Base-by-base conservation (phyloP, 768 basidiomycete genomes). In the Trametes cingulata region DNA sequence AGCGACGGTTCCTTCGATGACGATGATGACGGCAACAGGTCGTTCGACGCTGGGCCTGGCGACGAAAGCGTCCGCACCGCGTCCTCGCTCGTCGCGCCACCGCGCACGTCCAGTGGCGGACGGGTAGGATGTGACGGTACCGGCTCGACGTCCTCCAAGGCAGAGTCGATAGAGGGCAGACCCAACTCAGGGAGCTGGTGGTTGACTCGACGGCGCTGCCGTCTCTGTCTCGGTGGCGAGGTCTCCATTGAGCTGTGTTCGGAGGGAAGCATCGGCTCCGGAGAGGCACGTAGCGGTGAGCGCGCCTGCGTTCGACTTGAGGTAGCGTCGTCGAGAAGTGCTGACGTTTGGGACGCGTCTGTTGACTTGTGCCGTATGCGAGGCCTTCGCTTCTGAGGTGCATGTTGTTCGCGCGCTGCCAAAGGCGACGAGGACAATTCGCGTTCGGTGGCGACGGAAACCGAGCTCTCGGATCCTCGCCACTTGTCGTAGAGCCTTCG, bases 111-210 rank as follows among this genome's bases (percentile, higher is more conserved):
- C 12, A 41, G 39, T 14, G 55, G 55, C 9, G 56, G 39, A 9
- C 56, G 56, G 0, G 29, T 47, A 2, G 35, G 35, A 10, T 42
- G 2, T 15, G 40, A 17, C 8, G 35, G 19, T 0, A 10, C 7
- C 13, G 43, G 15, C 13, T 52, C 51, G 22, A 59, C 51, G 25
- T n/a, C n/a, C 25, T 59, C 58, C 58, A 52, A 25, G 10, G 58
- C 51, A 2, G 50, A 35, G 45, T 52, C 51, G 36, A 59, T 59
- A 1, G 58, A 59, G 0, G 51, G 51, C 1, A 59, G 22, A 17
- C 13, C 42, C 4, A 40, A 5, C 14, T 45, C 42, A 7, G 48
- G 27, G 20, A 45, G 40, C 49, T n/a, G 9, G 20, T 41, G 12
- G 12, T 17, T 43, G 6, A 37, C 24, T 6, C n/a, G n/a, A 6